Conservation (phyloP, 495 filamentous ascomycete genomes). For the Aspergillus kassunensis region DNA sequence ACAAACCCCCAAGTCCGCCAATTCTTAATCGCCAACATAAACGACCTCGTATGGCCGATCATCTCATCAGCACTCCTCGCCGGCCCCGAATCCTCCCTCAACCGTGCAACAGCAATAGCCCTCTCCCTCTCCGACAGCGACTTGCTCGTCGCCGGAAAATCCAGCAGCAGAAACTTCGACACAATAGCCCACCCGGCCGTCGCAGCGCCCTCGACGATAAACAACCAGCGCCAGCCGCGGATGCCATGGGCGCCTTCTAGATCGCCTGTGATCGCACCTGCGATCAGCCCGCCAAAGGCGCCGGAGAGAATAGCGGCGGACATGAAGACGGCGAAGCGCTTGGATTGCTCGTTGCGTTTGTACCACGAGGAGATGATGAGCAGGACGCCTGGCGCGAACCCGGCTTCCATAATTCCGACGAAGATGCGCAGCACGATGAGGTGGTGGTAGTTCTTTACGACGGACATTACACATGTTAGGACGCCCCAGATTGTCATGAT, state of each 20-base stretch:
- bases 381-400: constrained; percentile 42
- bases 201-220: constrained; percentile 62
- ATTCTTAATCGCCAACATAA: no score
- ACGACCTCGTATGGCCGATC: no score
- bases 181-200: constrained; percentile 36
- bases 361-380: constrained; percentile 51
- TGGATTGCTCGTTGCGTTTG: constrained; percentile 47
- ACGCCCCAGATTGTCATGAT: constrained; percentile 43
- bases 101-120: constrained; percentile 21
- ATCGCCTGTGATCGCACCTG: constrained; percentile 33
- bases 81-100: constrained; percentile 16
- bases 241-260: constrained; percentile 49
- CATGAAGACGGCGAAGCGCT: constrained; percentile 48
- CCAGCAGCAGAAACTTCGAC: constrained; percentile 25
- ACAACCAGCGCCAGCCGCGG: constrained; percentile 64
- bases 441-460: constrained; percentile 38
- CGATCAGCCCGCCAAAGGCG: constrained; percentile 49
- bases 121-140: constrained; percentile 22
- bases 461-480: constrained; percentile 37
- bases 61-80: no score
- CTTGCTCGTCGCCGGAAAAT: constrained; percentile 28
- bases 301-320: constrained; percentile 46
- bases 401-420: constrained; percentile 40
- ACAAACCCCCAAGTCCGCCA: no score
- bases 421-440: constrained; percentile 34